These are phyloP conservation scores for Penicillium daleae DNA, from an alignment of 495 filamentous ascomycete species.

Conservation along the genomic window DNA sequence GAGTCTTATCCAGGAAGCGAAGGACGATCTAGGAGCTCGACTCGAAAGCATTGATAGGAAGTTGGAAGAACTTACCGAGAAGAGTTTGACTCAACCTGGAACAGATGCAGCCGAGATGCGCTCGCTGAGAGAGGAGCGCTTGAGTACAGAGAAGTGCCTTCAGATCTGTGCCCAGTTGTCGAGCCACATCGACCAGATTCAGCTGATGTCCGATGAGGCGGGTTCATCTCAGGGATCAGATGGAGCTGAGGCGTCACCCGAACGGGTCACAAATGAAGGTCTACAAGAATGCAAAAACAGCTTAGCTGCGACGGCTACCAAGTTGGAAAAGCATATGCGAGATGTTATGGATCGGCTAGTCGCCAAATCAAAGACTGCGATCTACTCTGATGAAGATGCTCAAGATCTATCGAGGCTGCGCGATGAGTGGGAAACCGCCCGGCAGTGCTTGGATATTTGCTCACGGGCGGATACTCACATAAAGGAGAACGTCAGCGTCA, in stretches of 20 bases:
- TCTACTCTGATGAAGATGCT: constrained; percentile 38
- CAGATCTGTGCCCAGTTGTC: constrained; percentile 45
- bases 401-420: constrained; percentile 38
- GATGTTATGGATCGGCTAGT: constrained; percentile 38
- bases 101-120: constrained; percentile 36
- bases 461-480: constrained; percentile 37
- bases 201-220: constrained; percentile 18
- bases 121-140: constrained; percentile 42
- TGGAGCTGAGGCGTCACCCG: constrained; percentile 22
- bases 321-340: constrained; percentile 41
- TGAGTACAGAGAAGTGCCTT: constrained; percentile 48
- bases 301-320: constrained; percentile 31
- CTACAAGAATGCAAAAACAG: constrained; percentile 46
- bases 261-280: constrained; percentile 38
- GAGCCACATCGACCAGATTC: constrained; percentile 40
- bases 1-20: constrained; percentile 40
- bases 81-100: constrained; percentile 15
- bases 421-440: constrained; percentile 44
- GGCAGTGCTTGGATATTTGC: constrained; percentile 44
- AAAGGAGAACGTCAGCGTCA: constrained; percentile 37
- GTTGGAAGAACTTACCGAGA: constrained; percentile 27
- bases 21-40: constrained; percentile 41
- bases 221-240: constrained; percentile 6
- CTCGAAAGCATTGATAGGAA: constrained; percentile 43
- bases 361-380: constrained; percentile 33